Percentiles rank a stretch among this genome's conserved stretches.
These are phyloP conservation scores for Phoma sp. DNA, from an alignment of 2,329 filamentous ascomycete genomes.

Conservation along the genomic window DNA sequence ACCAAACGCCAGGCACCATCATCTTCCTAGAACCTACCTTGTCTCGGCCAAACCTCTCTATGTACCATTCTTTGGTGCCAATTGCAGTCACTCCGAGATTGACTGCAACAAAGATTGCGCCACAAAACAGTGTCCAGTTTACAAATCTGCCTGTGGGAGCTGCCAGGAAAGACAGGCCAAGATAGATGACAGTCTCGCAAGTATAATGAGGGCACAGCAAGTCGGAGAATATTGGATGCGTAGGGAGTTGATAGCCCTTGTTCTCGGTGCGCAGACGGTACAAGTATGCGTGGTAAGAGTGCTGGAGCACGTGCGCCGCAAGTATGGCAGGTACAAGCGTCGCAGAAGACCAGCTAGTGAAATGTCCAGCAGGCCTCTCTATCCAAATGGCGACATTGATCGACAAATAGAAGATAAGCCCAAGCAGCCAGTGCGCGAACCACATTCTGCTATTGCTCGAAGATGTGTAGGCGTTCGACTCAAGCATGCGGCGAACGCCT, in stretches of 20 bases:
- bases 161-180: constrained; percentile 74
- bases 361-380: constrained; percentile 63
- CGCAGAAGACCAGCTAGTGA: constrained; percentile 52
- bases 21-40: constrained; percentile 37
- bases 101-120: constrained; percentile 72
- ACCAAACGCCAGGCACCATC: constrained; percentile 45
- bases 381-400: constrained; percentile 83
- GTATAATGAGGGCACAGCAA: constrained; percentile 90
- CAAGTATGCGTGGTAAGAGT: constrained; percentile 61
- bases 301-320: constrained; percentile 73
- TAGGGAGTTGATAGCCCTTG: constrained; percentile 79
- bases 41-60: constrained; percentile 38
- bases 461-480: constrained; percentile 71
- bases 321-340: constrained; percentile 69
- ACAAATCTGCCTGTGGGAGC: constrained; percentile 70
- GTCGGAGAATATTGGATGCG: constrained; percentile 71
- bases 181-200: constrained; percentile 83
- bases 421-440: constrained; percentile 81
- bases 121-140: constrained; percentile 76
- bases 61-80: constrained; percentile 69
- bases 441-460: constrained; percentile 80
- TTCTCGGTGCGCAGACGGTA: constrained; percentile 47
- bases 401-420: constrained; percentile 75
- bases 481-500: constrained; percentile 75
- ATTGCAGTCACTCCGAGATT: constrained; percentile 84